Conservation (phyloP, 164 flowering plant genomes). For the Sextonia rubra region DNA sequence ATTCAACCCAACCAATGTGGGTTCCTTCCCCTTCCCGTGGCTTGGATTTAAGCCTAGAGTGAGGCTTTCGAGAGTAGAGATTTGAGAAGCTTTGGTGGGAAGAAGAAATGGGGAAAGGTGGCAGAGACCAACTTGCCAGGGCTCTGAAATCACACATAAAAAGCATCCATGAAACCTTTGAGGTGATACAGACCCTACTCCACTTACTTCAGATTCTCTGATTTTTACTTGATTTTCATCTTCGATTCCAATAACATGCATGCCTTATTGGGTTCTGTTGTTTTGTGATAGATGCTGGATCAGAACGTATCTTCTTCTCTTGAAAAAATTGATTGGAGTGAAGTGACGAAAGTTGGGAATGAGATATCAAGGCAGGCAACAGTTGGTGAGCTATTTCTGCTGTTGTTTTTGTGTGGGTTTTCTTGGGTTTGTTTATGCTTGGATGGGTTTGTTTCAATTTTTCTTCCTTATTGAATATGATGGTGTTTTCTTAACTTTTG, state of each 20-base stretch:
- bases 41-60: no score
- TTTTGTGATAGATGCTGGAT: constrained; percentile 46
- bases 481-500: not conserved
- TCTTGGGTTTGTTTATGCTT: not conserved
- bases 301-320: constrained; percentile 46
- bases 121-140: constrained; percentile 41
- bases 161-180: constrained; percentile 72
- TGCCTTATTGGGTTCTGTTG: constrained; percentile 2
- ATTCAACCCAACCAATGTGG: no score
- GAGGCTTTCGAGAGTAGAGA: no score
- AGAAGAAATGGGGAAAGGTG: constrained; percentile 47
- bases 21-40: no score
- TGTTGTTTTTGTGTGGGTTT: not conserved
- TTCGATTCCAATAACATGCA: not conserved
- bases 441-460: not conserved
- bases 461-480: not conserved
- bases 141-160: constrained; percentile 42
- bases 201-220: not conserved
- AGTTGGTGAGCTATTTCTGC: constrained; percentile 33
- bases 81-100: not conserved
- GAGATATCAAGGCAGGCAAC: constrained; percentile 84
- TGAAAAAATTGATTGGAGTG: constrained; percentile 67
- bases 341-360: constrained; percentile 64
- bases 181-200: constrained; percentile 34
- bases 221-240: not conserved